phyloP scores from a whole-genome alignment of 257 asterid genomes.

The Petrea volubilis region DNA sequence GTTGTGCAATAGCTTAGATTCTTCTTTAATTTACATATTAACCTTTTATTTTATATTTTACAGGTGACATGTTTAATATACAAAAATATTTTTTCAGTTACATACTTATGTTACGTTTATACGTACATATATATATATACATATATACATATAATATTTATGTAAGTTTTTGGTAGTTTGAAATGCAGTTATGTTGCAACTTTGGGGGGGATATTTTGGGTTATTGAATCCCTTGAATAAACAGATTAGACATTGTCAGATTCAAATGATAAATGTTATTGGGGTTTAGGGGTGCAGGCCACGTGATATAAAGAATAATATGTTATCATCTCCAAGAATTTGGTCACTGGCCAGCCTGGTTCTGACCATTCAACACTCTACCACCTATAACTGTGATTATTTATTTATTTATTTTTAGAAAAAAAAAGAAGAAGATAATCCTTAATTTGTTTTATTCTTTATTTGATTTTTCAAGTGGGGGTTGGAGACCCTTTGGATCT shows the following conservation, averaged over 20 bases:
- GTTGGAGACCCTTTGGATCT: too few relatives aligned
- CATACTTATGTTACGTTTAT: too few relatives aligned
- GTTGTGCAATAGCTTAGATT: too few relatives aligned
- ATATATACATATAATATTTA: too few relatives aligned
- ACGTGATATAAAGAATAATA: conserved; percentile 28
- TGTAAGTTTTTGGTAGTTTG: background rate
- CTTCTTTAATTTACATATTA: too few relatives aligned
- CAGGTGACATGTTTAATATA: too few relatives aligned
- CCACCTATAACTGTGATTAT: background rate
- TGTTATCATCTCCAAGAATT: conserved; percentile 13
- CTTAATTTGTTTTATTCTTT: too few relatives aligned
- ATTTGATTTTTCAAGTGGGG: too few relatives aligned
- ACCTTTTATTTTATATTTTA: too few relatives aligned
- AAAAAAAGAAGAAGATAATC: too few relatives aligned
- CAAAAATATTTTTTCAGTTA: too few relatives aligned
- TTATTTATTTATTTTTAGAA: background rate
- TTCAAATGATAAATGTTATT: conserved; percentile 6
- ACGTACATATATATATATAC: too few relatives aligned
- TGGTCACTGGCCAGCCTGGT: conserved; percentile 23
- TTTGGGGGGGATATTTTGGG: background rate
- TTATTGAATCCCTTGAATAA: background rate
- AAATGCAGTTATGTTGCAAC: background rate
- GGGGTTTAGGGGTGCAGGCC: conserved; percentile 21
- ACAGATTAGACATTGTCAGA: conserved; percentile 15
- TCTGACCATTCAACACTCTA: conserved; percentile 33